Evolutionary conservation across 202 grass and related monocot genomes (phyloP), one percentile per base, ranked within the genome.

Genomic region (Brachypodium distachyon): DNA sequence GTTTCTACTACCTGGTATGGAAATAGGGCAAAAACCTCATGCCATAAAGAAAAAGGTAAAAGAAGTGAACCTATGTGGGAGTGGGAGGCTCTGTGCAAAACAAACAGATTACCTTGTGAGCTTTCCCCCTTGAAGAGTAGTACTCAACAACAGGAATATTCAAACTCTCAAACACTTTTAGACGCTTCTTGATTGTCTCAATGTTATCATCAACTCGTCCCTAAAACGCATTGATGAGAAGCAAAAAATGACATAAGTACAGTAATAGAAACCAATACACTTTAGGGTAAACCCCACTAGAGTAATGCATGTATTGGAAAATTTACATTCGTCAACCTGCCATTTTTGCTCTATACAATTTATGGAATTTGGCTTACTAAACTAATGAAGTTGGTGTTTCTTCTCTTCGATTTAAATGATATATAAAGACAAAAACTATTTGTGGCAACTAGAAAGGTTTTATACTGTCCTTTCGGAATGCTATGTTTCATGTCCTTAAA

Each of bases 191-290:
- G 68, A 92, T 77, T 77, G 96, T 95, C 64, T 92, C 87, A 41
- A 98, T 90, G 77, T 98, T 95, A 85, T 98, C 91, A 92, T 98
- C 96, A 74, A 95, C 87, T 87, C 91, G 82, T 42, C 96, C 96
- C 96, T 98, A 70, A 17, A 56, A 73, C 1, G 48, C 19, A 81
- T 74, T 58, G 22, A 78, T 52, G 42, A 70, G 49, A 72, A 74
- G 38, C 77, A 70, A 19, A 23, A 67, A 64, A 33, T 59, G 67
- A 75, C 11, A 61, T 3, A 12, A 57, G 22, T 43, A 74, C n/a
- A n/a, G n/a, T n/a, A 67, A 38, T 25, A 44, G 0, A 37, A n/a
- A n/a, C n/a, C n/a, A 6, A 38, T 17, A 43, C 33, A 36, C 17
- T 16, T 50, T 52, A 46, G 9, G 62, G n/a, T 70, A 71, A 70